phyloP scores from a whole-genome alignment of 179 eudicot genomes.

The Spergularia azorica region DNA sequence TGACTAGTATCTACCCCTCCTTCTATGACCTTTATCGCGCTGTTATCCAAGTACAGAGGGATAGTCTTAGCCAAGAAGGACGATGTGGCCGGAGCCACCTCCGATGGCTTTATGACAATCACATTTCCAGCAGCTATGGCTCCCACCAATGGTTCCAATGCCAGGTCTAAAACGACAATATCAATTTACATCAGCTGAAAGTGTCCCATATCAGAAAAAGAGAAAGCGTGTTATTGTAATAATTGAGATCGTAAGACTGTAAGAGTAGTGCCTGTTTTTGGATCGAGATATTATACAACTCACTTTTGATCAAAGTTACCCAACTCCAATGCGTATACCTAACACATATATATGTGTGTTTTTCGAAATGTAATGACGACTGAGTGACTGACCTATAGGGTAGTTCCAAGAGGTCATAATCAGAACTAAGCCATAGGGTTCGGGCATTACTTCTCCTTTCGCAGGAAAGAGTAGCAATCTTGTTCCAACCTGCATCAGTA shows the following conservation, averaged over 20 bases:
- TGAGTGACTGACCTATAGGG: constrained; percentile 59
- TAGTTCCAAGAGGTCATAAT: constrained; percentile 84
- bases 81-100: constrained; percentile 74
- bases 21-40: constrained; percentile 75
- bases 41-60: constrained; percentile 64
- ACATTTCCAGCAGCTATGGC: constrained; percentile 94
- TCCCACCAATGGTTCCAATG: constrained; percentile 86
- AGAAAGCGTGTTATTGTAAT: too few relatives aligned
- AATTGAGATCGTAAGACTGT: too few relatives aligned
- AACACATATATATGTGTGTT: too few relatives aligned
- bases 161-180: constrained; percentile 44
- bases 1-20: constrained; percentile 59
- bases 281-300: too few relatives aligned
- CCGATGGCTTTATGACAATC: constrained; percentile 79
- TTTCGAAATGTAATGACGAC: too few relatives aligned
- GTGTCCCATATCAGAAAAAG: too few relatives aligned
- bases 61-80: constrained; percentile 60
- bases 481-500: constrained; percentile 49
- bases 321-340: too few relatives aligned
- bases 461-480: constrained; percentile 67
- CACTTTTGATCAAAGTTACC: too few relatives aligned
- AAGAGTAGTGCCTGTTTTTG: too few relatives aligned
- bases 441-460: constrained; percentile 66
- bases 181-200: neutral
- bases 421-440: constrained; percentile 81